phyloP scores from a whole-genome alignment of 768 basidiomycete species.

The Phaeotremella fagi region DNA sequence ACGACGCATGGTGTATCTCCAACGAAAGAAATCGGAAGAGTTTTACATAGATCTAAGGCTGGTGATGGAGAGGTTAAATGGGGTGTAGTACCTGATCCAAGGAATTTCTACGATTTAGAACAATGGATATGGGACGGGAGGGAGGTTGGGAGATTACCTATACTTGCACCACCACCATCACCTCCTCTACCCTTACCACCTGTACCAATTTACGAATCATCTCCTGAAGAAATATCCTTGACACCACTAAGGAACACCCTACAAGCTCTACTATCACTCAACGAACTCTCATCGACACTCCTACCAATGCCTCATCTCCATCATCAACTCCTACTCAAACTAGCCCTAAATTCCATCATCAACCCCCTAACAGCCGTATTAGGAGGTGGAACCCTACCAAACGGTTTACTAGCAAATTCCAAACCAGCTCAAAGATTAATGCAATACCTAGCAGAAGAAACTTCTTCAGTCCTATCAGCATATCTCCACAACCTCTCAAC shows the following conservation, averaged over 20 bases:
- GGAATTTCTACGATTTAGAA: conserved; percentile 31
- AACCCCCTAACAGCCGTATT: conserved; percentile 81
- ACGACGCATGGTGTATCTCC: conserved; percentile 75
- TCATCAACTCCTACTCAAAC: conserved; percentile 66
- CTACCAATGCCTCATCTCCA: conserved; percentile 64
- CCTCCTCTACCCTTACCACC: conserved; percentile 44
- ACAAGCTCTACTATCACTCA: conserved; percentile 56
- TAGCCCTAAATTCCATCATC: conserved; percentile 74
- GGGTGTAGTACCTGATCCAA: conserved; percentile 67
- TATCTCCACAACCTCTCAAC: conserved; percentile 39
- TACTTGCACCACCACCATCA: conserved; percentile 26
- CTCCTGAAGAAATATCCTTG: conserved; percentile 52
- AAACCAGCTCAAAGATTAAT: conserved; percentile 53
- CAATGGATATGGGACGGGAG: conserved; percentile 26
- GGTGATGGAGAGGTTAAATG: conserved; percentile 70
- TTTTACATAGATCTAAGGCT: conserved; percentile 6
- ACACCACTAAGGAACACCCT: conserved; percentile 64
- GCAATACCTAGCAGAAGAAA: conserved; percentile 58
- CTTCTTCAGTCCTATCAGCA: conserved; percentile 57
- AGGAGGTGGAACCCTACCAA: conserved; percentile 57
- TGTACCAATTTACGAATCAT: conserved; percentile 51
- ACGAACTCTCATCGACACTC: conserved; percentile 62
- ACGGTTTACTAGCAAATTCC: conserved; percentile 64
- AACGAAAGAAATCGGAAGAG: conserved; percentile 46
- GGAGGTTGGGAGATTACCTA: conserved; percentile 8